A percentile compares a stretch with the other conserved stretches of the same genome.
Conservation (phyloP, 805 yeast species). For the Yarrowia sp. region DNA sequence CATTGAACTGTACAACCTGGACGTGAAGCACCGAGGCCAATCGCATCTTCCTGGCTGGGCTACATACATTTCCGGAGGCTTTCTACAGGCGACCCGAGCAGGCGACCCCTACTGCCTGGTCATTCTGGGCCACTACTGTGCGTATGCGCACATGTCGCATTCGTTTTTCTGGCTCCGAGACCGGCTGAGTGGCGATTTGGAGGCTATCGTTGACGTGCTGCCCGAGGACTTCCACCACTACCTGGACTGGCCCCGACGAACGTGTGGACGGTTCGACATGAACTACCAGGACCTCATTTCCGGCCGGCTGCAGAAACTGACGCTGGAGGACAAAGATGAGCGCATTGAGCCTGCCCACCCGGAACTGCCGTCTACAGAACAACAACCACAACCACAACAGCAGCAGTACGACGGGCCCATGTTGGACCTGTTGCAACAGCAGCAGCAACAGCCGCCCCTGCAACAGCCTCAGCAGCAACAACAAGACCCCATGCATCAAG, state of each 20-base stretch:
- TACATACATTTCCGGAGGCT: constrained; percentile 13
- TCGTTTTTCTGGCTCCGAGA: constrained; percentile 21
- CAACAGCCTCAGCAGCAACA: neutral
- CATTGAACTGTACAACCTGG: constrained; percentile 21
- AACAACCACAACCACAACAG: too few relatives aligned
- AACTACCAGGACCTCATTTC: constrained; percentile 6
- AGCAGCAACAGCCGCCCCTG: neutral
- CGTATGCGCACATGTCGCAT: constrained; percentile 9
- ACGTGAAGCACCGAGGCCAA: constrained; percentile 20
- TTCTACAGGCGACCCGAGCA: neutral
- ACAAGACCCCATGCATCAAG: neutral
- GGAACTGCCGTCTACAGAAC: too few relatives aligned
- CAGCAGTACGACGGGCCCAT: neutral
- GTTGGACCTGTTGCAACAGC: neutral
- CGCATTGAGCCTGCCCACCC: constrained; percentile 1
- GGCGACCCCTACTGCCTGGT: constrained; percentile 24
- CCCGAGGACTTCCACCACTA: constrained; percentile 14
- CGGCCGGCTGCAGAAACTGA: neutral
- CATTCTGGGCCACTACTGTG: constrained; percentile 23
- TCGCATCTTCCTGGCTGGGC: constrained; percentile 26
- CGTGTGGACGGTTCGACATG: constrained; percentile 1
- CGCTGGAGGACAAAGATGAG: neutral
- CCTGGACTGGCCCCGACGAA: constrained; percentile 11
- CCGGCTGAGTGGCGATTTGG: constrained; percentile 9
- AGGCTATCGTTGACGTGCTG: constrained; percentile 5